Conservation (phyloP, 768 basidiomycete genomes). For the Tricholoma sp. region DNA sequence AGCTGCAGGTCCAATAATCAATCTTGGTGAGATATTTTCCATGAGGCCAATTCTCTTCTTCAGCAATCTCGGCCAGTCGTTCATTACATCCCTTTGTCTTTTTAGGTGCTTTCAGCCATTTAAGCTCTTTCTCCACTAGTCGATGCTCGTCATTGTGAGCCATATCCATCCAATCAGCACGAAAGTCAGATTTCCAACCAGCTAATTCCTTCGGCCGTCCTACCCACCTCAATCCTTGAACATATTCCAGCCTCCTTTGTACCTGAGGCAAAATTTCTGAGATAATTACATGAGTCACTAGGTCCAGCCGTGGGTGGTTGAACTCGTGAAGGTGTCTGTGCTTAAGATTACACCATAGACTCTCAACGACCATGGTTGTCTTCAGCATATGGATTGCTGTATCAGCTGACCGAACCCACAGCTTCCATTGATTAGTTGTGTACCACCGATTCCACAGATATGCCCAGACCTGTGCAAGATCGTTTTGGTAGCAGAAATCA, state of each 20-base stretch:
- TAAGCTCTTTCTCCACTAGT: too few species aligned
- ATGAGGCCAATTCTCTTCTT: too few species aligned
- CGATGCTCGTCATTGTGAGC: conserved; percentile 12
- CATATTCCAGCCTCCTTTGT: conserved; percentile 9
- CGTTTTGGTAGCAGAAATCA: conserved; percentile 16
- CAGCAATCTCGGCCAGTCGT: conserved; percentile 9
- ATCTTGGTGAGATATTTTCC: conserved; percentile 12
- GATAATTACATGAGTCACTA: conserved; percentile 15
- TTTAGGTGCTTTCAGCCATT: too few species aligned
- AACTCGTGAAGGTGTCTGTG: conserved; percentile 18
- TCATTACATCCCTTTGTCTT: conserved; percentile 5
- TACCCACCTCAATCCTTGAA: conserved; percentile 10
- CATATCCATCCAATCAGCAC: conserved; percentile 15
- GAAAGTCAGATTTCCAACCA: conserved; percentile 16
- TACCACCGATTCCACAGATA: conserved; percentile 28
- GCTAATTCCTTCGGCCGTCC: conserved; percentile 13
- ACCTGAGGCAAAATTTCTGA: conserved; percentile 15
- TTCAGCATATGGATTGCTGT: not conserved
- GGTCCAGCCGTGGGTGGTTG: conserved; percentile 16
- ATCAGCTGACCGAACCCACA: not conserved
- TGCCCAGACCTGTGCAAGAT: conserved; percentile 22
- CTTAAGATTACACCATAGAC: conserved; percentile 18
- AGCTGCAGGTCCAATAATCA: conserved; percentile 17
- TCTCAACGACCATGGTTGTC: not conserved
- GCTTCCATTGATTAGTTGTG: conserved; percentile 18